Conservation (phyloP, 768 basidiomycete species). For the Nevesoporus exiguus region DNA sequence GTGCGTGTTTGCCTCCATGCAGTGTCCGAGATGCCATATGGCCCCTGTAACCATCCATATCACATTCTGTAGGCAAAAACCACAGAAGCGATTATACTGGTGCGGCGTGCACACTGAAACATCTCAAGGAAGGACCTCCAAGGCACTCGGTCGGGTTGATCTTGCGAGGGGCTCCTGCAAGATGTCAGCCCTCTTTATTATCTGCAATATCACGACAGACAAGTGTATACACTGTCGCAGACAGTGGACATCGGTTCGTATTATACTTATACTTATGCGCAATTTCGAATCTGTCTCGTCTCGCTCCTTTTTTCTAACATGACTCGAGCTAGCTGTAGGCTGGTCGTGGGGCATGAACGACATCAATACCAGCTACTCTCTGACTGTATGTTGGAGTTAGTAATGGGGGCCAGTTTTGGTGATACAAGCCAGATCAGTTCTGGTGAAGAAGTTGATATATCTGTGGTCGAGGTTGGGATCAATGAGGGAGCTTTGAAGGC, state of each 20-base stretch:
- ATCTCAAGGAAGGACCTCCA: conserved; percentile 76
- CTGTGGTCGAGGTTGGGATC: no score
- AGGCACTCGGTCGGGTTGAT: conserved; percentile 78
- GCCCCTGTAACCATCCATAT: background rate
- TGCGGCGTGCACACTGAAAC: conserved; percentile 63
- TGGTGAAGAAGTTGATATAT: no score
- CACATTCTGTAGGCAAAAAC: conserved; percentile 62
- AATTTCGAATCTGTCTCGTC: conserved; percentile 4
- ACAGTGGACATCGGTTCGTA: conserved; percentile 59
- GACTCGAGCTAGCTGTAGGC: no score
- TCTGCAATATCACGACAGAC: conserved; percentile 11
- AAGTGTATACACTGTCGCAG: conserved; percentile 57
- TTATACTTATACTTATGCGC: background rate
- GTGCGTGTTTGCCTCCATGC: conserved; percentile 39
- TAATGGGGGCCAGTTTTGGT: no score
- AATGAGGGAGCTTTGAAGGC: no score
- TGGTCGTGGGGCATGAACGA: no score
- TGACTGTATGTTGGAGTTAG: no score
- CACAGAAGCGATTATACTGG: conserved; percentile 80
- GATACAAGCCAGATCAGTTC: no score
- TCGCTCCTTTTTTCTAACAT: background rate
- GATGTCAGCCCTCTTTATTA: conserved; percentile 47
- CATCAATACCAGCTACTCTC: no score
- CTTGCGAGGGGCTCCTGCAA: conserved; percentile 81
- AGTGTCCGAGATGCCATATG: background rate